These are phyloP conservation scores for Pichia sp. DNA, from an alignment of 1,139 yeast genomes.

Conservation along the genomic window DNA sequence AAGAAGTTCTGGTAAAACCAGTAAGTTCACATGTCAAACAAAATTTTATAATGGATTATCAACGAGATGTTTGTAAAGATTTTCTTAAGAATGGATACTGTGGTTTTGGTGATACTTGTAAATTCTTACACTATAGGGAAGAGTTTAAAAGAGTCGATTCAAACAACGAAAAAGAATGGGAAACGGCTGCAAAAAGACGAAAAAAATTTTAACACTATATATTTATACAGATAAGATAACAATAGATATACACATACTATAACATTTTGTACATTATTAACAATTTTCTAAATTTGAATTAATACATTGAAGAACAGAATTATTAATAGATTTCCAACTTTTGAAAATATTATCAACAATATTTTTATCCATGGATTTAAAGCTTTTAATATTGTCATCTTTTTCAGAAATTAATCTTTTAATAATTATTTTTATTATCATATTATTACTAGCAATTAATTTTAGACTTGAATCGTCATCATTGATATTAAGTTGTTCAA, in stretches of 20 bases:
- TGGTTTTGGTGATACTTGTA: constrained; percentile 98
- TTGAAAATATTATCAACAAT: background rate
- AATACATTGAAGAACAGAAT: constrained; percentile 8
- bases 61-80: constrained; percentile 93
- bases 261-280: background rate
- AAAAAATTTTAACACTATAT: constrained; percentile 25
- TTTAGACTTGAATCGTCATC: background rate
- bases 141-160: constrained; percentile 71
- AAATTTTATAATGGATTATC: constrained; percentile 82
- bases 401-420: constrained; percentile 1
- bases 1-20: constrained; percentile 32
- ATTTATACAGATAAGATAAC: too few relatives aligned
- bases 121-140: constrained; percentile 84
- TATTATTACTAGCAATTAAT: background rate
- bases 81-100: constrained; percentile 89
- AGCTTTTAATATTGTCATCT: background rate
- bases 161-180: constrained; percentile 60
- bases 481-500: constrained; percentile 6
- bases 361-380: background rate
- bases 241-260: too few relatives aligned
- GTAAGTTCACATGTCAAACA: constrained; percentile 53
- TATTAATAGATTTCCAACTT: constrained; percentile 7
- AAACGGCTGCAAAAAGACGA: constrained; percentile 30
- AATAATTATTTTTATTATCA: constrained; percentile 1
- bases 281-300: constrained; percentile 5